A percentile compares a stretch with the other conserved stretches of the same genome.
These are phyloP conservation scores for Lasiosphaeriaceae sp. DNA, from an alignment of 495 filamentous ascomycete genomes.

Conservation along the genomic window DNA sequence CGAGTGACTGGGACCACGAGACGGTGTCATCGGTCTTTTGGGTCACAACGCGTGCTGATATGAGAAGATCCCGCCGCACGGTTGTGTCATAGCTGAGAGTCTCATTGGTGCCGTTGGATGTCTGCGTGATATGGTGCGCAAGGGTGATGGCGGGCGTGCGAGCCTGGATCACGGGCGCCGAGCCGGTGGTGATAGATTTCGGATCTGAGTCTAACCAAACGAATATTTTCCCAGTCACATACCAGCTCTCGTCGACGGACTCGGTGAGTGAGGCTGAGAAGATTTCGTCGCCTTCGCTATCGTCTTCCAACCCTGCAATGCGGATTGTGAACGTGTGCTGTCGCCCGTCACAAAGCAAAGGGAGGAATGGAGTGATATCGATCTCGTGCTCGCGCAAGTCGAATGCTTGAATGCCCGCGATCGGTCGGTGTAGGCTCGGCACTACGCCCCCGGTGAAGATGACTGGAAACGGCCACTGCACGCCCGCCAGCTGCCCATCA, in stretches of 20 bases:
- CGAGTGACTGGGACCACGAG: constrained; percentile 62
- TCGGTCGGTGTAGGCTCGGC: constrained; percentile 77
- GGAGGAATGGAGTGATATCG: constrained; percentile 76
- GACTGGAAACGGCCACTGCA: constrained; percentile 80
- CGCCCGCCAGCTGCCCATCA: constrained; percentile 71
- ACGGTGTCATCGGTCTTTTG: constrained; percentile 34
- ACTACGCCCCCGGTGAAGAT: constrained; percentile 87
- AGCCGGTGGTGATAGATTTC: constrained; percentile 50
- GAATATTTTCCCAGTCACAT: constrained; percentile 80
- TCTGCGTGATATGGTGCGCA: constrained; percentile 37
- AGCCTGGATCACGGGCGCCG: constrained; percentile 25
- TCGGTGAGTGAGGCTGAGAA: constrained; percentile 48
- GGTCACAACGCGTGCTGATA: constrained; percentile 49
- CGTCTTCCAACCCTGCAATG: constrained; percentile 59
- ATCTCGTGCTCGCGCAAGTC: constrained; percentile 80
- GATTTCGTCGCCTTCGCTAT: constrained; percentile 16
- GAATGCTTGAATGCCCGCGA: constrained; percentile 81
- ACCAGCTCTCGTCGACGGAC: constrained; percentile 66
- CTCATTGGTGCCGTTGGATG: constrained; percentile 52
- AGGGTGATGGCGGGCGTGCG: constrained; percentile 25
- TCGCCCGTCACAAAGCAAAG: constrained; percentile 60
- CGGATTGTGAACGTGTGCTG: constrained; percentile 69
- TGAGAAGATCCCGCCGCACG: constrained; percentile 53
- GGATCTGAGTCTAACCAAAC: constrained; percentile 56
- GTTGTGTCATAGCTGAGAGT: constrained; percentile 57